A percentile compares a stretch with the other conserved stretches of the same genome.
phyloP scores from a whole-genome alignment of 1,139 yeast genomes.

The Taphrina deformans region DNA sequence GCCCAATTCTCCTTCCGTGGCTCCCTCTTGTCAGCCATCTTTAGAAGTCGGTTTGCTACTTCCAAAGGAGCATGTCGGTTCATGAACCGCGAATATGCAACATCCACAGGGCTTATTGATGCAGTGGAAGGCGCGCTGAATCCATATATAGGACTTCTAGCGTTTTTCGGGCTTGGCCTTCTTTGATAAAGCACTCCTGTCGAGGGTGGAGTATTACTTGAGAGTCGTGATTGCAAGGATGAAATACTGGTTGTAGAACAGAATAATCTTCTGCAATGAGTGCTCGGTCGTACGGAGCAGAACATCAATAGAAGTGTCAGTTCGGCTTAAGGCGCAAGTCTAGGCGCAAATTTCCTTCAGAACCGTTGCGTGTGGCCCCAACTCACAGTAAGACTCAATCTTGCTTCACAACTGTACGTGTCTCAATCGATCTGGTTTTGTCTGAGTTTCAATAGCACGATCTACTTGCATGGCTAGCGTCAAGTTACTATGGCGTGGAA shows the following conservation, averaged over 20 bases:
- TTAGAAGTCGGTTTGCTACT: conserved; percentile 25
- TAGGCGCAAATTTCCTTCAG: too few species aligned
- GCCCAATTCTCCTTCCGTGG: conserved; percentile 14
- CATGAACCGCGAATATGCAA: conserved; percentile 28
- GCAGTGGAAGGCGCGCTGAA: conserved; percentile 26
- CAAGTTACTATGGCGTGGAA: not conserved
- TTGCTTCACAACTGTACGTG: too few species aligned
- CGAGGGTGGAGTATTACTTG: conserved; percentile 10
- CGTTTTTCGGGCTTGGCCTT: not conserved
- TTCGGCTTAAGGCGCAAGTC: not conserved
- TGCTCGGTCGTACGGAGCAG: conserved; percentile 5
- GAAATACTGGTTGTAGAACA: conserved; percentile 3
- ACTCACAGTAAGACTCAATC: too few species aligned
- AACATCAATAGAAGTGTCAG: conserved; percentile 6
- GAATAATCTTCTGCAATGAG: conserved; percentile 5
- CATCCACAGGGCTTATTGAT: conserved; percentile 23
- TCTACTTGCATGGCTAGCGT: not conserved
- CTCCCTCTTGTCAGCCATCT: conserved; percentile 15
- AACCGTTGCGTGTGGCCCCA: too few species aligned
- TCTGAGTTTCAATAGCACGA: too few species aligned
- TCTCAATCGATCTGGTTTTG: too few species aligned
- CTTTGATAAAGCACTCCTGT: conserved; percentile 18
- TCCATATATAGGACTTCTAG: conserved; percentile 17
- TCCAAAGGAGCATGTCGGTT: conserved; percentile 29
- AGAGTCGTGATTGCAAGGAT: conserved; percentile 5